These are phyloP conservation scores for Huntiella bhutanensis DNA, from an alignment of 2,329 filamentous ascomycete species.

Conservation along the genomic window DNA sequence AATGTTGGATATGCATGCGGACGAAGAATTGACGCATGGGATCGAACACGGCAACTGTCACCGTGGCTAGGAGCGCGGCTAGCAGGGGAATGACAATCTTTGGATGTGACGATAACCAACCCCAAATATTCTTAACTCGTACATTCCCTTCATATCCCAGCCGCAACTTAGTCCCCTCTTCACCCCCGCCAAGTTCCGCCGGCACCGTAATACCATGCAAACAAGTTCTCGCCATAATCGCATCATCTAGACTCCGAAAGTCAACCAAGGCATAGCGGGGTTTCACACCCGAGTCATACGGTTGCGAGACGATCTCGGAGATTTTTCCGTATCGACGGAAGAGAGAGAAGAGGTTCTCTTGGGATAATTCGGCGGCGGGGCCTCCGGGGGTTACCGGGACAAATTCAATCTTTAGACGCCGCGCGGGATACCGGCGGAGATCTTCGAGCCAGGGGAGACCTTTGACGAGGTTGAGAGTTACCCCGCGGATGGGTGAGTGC, in stretches of 20 bases:
- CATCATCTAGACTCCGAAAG: constrained; percentile 53
- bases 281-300: constrained; percentile 66
- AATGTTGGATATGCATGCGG: constrained; percentile 64
- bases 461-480: constrained; percentile 54
- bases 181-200: constrained; percentile 54
- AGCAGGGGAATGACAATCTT: constrained; percentile 70
- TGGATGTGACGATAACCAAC: constrained; percentile 75
- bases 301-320: constrained; percentile 62
- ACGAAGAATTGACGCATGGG: constrained; percentile 89
- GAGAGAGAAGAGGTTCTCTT: constrained; percentile 70
- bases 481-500: constrained; percentile 65
- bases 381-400: constrained; percentile 35
- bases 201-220: constrained; percentile 65
- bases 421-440: constrained; percentile 62
- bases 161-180: constrained; percentile 55
- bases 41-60: constrained; percentile 81
- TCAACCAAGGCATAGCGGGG: constrained; percentile 67
- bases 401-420: constrained; percentile 66
- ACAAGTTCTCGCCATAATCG: constrained; percentile 81
- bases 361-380: constrained; percentile 53
- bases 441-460: constrained; percentile 92
- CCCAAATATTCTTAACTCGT: constrained; percentile 61
- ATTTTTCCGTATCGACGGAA: constrained; percentile 87
- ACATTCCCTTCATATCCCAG: constrained; percentile 67
- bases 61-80: constrained; percentile 60